phyloP scores from a whole-genome alignment of 768 basidiomycete species.

The Cystoderma amianthinum region DNA sequence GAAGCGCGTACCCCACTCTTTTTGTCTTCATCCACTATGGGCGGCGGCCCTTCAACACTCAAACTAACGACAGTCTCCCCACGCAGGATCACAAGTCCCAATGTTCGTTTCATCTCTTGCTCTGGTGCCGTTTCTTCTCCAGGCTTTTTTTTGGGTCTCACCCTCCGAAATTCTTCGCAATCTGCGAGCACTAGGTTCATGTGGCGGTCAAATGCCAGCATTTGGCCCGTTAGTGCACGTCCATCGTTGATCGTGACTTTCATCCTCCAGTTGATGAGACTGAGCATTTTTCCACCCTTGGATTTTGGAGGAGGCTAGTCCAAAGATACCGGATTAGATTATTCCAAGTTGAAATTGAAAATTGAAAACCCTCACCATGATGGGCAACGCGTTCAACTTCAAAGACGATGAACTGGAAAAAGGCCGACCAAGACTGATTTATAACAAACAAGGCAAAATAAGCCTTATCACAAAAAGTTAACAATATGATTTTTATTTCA shows the following conservation, averaged over 20 bases:
- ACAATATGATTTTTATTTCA: too few species aligned
- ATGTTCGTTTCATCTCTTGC: slow-evolving; percentile 93
- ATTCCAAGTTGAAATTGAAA: too few species aligned
- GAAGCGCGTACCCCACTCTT: slow-evolving; percentile 59
- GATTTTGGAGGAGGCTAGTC: slow-evolving; percentile 89
- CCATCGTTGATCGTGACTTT: slow-evolving; percentile 98
- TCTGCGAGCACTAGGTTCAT: slow-evolving; percentile 99
- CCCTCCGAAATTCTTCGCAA: slow-evolving; percentile 94
- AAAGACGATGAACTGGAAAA: slow-evolving; percentile 9
- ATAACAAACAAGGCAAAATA: slow-evolving; percentile 22
- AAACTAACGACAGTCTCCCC: slow-evolving; percentile 96
- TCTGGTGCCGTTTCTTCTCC: slow-evolving; percentile 72
- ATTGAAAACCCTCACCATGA: slow-evolving; percentile 51
- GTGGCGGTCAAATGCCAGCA: slow-evolving; percentile 99
- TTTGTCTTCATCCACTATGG: slow-evolving; percentile 85
- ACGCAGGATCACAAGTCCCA: slow-evolving; percentile 94
- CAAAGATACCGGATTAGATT: slow-evolving; percentile 3
- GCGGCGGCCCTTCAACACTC: slow-evolving; percentile 92
- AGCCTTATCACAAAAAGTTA: too few species aligned
- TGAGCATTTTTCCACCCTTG: slow-evolving; percentile 97
- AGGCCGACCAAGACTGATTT: slow-evolving; percentile 6
- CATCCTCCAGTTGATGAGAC: slow-evolving; percentile 96
- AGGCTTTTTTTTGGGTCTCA: slow-evolving; percentile 87
- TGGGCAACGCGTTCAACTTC: slow-evolving; percentile 26
- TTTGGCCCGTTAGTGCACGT: slow-evolving; percentile 91